A percentile compares a stretch with the other conserved stretches of the same genome.
phyloP scores from a whole-genome alignment of 352 stramenopile species.

The Globisporangium cylindrosporum region DNA sequence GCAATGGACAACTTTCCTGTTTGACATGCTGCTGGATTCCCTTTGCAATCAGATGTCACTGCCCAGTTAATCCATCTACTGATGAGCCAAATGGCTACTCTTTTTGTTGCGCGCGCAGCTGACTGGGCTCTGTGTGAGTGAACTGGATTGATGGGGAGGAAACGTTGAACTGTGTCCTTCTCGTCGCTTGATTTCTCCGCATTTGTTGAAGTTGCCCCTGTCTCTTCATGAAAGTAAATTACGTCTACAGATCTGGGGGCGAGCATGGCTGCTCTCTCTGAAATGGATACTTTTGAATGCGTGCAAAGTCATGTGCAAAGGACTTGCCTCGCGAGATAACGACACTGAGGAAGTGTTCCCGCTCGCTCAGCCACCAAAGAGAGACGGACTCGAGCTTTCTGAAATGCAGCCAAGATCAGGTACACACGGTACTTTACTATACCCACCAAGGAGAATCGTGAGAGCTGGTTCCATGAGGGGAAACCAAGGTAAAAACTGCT shows the following conservation, averaged over 20 bases:
- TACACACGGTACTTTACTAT: neutral
- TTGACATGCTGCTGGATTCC: slow-evolving; percentile 1
- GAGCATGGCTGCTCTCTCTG: slow-evolving; percentile 3
- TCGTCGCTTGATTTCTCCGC: neutral
- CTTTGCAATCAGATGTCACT: neutral
- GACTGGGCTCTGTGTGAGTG: neutral
- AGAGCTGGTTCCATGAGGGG: neutral
- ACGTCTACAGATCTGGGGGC: slow-evolving; percentile 2
- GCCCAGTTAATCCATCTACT: neutral
- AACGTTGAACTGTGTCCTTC: slow-evolving; percentile 6
- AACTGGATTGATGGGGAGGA: neutral
- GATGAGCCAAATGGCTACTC: neutral
- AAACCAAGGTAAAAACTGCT: slow-evolving; percentile 6
- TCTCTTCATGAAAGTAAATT: slow-evolving; percentile 10
- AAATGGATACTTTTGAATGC: slow-evolving; percentile 14
- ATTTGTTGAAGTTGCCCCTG: slow-evolving; percentile 9
- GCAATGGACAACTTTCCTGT: slow-evolving; percentile 13
- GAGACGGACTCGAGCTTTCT: neutral
- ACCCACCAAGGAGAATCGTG: neutral
- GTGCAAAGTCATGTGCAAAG: neutral
- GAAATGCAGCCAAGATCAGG: neutral
- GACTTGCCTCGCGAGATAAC: slow-evolving; percentile 5
- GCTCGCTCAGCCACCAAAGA: neutral
- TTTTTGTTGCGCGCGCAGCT: slow-evolving; percentile 7
- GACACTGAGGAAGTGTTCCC: neutral